phyloP scores from a whole-genome alignment of 1,284 basidiomycete species.

The Ganoderma meredithae region DNA sequence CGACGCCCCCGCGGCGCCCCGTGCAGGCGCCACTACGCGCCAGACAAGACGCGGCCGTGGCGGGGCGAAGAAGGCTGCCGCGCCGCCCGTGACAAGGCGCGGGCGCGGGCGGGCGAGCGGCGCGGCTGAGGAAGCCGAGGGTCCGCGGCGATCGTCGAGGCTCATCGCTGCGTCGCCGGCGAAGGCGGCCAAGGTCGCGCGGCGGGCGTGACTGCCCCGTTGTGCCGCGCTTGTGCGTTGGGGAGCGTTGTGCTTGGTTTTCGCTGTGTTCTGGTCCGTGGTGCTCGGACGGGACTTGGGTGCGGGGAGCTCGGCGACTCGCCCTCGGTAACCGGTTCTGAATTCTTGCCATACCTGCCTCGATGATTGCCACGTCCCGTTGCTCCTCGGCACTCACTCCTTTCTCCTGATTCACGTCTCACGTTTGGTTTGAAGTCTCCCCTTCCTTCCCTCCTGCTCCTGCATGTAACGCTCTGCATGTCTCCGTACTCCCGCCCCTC shows the following conservation, averaged over 20 bases:
- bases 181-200: slow-evolving; percentile 16
- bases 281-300: neutral
- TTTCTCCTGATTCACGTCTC: neutral
- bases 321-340: neutral
- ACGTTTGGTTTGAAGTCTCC: neutral
- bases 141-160: slow-evolving; percentile 24
- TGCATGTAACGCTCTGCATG: neutral
- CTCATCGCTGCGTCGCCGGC: slow-evolving; percentile 11
- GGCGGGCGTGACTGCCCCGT: slow-evolving; percentile 14
- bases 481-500: neutral
- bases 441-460: neutral
- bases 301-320: neutral
- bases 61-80: slow-evolving; percentile 22
- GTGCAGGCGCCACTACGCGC: neutral
- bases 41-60: slow-evolving; percentile 18
- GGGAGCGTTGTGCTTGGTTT: slow-evolving; percentile 12
- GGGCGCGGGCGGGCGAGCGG: slow-evolving; percentile 14
- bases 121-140: slow-evolving; percentile 15
- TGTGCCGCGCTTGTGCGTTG: slow-evolving; percentile 9
- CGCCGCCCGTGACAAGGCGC: slow-evolving; percentile 14
- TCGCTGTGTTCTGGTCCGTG: slow-evolving; percentile 18
- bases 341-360: neutral
- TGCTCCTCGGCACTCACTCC: neutral
- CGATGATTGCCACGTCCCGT: neutral
- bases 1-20: slow-evolving; percentile 7